A percentile compares a stretch with the other conserved stretches of the same genome.
These are phyloP conservation scores for Coemansia asiatica DNA, from an alignment of 192 early-diverging fungal genomes.

Conservation along the genomic window DNA sequence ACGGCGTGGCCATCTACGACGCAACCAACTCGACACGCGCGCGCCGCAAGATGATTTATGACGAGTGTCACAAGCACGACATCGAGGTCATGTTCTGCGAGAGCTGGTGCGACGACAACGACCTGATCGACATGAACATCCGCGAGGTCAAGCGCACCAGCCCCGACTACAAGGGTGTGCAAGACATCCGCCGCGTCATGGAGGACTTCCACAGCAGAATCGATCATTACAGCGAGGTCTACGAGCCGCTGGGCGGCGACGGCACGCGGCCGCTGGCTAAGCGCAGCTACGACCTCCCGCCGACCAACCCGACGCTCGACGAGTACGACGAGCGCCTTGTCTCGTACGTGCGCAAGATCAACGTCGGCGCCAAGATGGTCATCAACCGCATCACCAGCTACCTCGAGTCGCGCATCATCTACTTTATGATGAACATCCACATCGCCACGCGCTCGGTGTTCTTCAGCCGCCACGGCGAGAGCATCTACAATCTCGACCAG, in stretches of 20 bases:
- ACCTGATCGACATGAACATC: constrained; percentile 88
- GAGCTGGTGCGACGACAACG: constrained; percentile 87
- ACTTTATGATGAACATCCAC: constrained; percentile 99
- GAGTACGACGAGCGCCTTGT: constrained; percentile 63
- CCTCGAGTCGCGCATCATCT: constrained; percentile 94
- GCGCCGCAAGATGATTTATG: constrained; percentile 71
- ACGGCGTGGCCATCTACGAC: constrained; percentile 93
- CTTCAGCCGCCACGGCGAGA: constrained; percentile 93
- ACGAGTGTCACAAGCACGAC: constrained; percentile 67
- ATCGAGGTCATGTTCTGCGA: constrained; percentile 97
- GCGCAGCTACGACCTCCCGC: constrained; percentile 51
- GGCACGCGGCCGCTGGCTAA: constrained; percentile 51
- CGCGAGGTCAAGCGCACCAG: constrained; percentile 93
- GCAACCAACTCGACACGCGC: constrained; percentile 94
- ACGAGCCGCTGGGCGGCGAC: constrained; percentile 78
- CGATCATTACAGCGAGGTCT: constrained; percentile 84
- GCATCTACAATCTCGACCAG: constrained; percentile 86
- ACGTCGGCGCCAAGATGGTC: constrained; percentile 86
- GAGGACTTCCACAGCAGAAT: constrained; percentile 92
- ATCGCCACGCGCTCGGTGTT: constrained; percentile 92
- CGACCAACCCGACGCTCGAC: constrained; percentile 41
- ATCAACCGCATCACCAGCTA: constrained; percentile 96
- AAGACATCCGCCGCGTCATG: constrained; percentile 85
- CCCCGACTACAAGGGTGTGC: constrained; percentile 83
- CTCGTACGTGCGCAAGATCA: constrained; percentile 93